Evolutionary conservation across 495 filamentous ascomycete species (phyloP).

Genomic region (Podospora australis): DNA sequence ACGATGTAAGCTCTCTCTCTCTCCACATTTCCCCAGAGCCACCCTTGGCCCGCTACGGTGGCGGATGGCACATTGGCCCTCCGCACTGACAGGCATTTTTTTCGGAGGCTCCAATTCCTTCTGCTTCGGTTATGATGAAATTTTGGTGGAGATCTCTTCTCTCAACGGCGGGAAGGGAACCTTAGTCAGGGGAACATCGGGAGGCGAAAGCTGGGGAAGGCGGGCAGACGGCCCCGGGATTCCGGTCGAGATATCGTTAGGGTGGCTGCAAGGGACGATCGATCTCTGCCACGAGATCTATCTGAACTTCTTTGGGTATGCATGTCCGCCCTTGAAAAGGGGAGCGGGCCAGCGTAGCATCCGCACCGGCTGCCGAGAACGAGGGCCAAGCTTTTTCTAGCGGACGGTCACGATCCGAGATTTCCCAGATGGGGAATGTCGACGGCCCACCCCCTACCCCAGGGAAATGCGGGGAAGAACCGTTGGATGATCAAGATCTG

Average conservation of each 20-base stretch:
- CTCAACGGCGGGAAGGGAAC: not conserved
- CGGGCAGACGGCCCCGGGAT: slow-evolving; percentile 1
- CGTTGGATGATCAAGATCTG: not conserved
- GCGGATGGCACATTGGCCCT: not conserved
- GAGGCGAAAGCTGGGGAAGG: not conserved
- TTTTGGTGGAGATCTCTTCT: not conserved
- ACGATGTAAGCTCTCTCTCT: no score
- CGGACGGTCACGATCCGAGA: not conserved
- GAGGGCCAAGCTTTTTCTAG: not conserved
- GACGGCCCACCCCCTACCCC: no score
- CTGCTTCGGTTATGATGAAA: not conserved
- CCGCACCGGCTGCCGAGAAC: not conserved
- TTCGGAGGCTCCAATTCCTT: not conserved
- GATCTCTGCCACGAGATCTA: not conserved
- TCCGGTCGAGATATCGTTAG: slow-evolving; percentile 1
- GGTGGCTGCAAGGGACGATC: not conserved
- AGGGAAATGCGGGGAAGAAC: slow-evolving; percentile 3
- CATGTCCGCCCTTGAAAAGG: not conserved
- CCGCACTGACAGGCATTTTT: not conserved
- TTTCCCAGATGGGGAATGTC: not conserved
- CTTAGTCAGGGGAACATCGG: not conserved
- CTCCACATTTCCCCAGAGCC: not conserved
- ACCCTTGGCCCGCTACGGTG: not conserved
- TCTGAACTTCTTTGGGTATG: not conserved
- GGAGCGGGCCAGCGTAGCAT: not conserved